phyloP scores from a whole-genome alignment of 108 stramenopile genomes.

The Cyclotella choctawhatcheeana region DNA sequence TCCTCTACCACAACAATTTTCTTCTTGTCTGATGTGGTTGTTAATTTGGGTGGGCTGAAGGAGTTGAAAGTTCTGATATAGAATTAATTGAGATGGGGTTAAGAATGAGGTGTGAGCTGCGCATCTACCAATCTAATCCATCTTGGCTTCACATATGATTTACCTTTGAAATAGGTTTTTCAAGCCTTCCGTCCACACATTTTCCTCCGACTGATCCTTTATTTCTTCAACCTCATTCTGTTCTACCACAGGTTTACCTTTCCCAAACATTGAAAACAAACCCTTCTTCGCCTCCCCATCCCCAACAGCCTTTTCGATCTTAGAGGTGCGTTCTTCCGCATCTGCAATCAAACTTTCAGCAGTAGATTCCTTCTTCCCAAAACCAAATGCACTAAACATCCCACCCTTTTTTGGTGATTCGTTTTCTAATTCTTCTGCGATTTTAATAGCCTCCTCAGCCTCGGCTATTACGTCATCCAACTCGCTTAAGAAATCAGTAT shows the following conservation, averaged over 20 bases:
- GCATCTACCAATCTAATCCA: too few species aligned
- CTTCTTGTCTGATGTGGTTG: constrained; percentile 18
- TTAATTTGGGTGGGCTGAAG: constrained; percentile 25
- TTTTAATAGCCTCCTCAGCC: constrained; percentile 49
- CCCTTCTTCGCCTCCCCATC: constrained; percentile 5
- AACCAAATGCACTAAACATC: constrained; percentile 22
- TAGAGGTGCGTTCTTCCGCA: constrained; percentile 35
- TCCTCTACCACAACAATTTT: constrained; percentile 13
- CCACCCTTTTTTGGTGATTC: constrained; percentile 20
- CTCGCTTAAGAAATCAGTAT: constrained; percentile 32
- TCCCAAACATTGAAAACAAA: constrained; percentile 27
- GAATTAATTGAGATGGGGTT: neutral
- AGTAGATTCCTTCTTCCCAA: constrained; percentile 20
- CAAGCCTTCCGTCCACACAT: constrained; percentile 46
- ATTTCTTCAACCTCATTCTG: neutral
- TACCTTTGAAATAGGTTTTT: constrained; percentile 34
- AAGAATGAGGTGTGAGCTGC: too few species aligned
- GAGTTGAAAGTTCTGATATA: constrained; percentile 30
- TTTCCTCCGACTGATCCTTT: constrained; percentile 22
- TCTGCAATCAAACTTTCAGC: constrained; percentile 31
- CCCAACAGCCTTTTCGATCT: constrained; percentile 16
- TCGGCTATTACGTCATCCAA: constrained; percentile 46
- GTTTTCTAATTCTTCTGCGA: constrained; percentile 49
- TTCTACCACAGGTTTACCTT: neutral
- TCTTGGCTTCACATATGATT: neutral